Evolutionary conservation across 345 rosid species (phyloP), one percentile per base, ranked within the genome.

Genomic region (Euphorbia pulcherrima): DNA sequence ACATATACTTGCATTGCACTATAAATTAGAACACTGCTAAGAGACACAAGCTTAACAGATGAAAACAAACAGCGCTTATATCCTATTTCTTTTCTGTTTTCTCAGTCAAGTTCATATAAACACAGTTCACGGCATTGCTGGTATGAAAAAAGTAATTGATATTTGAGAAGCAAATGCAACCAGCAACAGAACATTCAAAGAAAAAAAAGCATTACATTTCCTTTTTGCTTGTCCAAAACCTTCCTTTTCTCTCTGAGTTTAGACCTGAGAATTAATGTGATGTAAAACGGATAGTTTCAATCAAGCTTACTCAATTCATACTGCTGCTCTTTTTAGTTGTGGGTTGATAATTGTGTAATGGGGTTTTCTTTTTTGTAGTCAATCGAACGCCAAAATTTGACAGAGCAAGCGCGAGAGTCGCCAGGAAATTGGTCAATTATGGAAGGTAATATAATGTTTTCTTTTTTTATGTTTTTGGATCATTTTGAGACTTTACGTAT

Each of bases 381-480:
- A 64, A 73, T 71, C 71, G 27, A 50, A 59, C 28, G 59, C 27
- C 63, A 56, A 24, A 55, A 29, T 40, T 52, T 57, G 33, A 71
- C 64, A 62, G 67, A 64, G 17, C 3, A 7, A 33, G 37, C 3
- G 37, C 3, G 37, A 33, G 37, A 33, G 37, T 7, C 41, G 35
- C 62, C 48, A 7, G 41, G 57, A 57, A 61, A 48, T 67, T 64
- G 12, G 17, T 27, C 51, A 28, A 2, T 68, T 50, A 68, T 80
- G 86, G 82, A 72, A 80, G 86, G 82, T 83, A 65, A 56, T 27
- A 2, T 52, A 1, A 27, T 30, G 27, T 35, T 46, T 66, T 30
- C 30, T 30, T 40, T 56, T 53, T 51, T 71, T 50, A 39, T 69
- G 63, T 64, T 26, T 41, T 3, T 7, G 62, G 67, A 65, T 73